Conservation (phyloP, 179 eudicot species). For the Corrigiola litoralis region DNA sequence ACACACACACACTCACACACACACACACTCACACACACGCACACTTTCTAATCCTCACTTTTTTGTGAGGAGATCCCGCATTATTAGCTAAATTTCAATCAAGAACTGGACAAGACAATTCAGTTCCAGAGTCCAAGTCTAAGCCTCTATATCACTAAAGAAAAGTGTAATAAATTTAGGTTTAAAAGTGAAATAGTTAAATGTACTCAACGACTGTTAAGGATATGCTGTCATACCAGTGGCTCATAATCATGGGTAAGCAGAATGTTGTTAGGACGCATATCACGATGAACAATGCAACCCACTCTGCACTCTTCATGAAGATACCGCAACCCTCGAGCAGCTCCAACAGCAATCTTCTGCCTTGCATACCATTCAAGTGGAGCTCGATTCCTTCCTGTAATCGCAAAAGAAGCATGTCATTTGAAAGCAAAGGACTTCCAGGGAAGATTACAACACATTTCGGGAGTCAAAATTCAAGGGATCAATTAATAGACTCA, state of each 20-base stretch:
- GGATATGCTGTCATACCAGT: slow-evolving; percentile 52
- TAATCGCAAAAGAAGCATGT: slow-evolving; percentile 3
- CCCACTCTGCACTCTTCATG: slow-evolving; percentile 99
- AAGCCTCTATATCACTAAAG: neutral
- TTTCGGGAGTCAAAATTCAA: neutral
- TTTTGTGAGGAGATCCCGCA: too few relatives aligned
- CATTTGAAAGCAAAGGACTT: neutral
- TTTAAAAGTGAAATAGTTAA: too few relatives aligned
- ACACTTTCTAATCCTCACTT: too few relatives aligned
- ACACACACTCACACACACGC: too few relatives aligned
- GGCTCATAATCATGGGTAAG: slow-evolving; percentile 98
- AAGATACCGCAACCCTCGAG: slow-evolving; percentile 91
- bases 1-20: too few relatives aligned
- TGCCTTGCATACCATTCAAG: slow-evolving; percentile 88
- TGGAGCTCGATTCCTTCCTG: slow-evolving; percentile 63
- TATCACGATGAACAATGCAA: slow-evolving; percentile 95
- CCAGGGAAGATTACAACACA: neutral
- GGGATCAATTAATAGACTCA: neutral
- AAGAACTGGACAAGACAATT: too few relatives aligned
- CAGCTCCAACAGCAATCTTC: slow-evolving; percentile 89
- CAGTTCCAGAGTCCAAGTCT: neutral
- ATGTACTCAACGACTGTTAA: too few relatives aligned
- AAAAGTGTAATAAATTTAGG: too few relatives aligned
- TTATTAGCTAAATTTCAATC: too few relatives aligned
- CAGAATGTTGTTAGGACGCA: slow-evolving; percentile 97